Evolutionary conservation across 1,284 basidiomycete genomes (phyloP).

Genomic region (Pterulicium gracile): DNA sequence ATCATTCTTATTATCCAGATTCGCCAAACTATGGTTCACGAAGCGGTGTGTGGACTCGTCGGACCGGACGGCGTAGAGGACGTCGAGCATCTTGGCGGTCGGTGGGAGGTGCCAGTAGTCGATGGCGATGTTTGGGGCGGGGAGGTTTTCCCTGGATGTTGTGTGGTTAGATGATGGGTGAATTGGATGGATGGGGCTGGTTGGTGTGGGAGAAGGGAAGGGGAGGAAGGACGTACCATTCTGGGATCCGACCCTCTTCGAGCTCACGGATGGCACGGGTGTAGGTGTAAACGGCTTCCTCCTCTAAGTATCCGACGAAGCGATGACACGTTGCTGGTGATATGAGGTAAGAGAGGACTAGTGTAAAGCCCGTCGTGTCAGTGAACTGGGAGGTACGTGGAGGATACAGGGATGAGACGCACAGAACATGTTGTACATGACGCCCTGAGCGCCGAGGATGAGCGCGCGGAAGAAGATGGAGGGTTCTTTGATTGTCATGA

Average conservation of each 20-base stretch:
- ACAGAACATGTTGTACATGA: constrained; percentile 91
- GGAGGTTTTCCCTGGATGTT: constrained; percentile 34
- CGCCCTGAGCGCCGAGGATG: constrained; percentile 80
- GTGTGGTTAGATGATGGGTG: constrained; percentile 2
- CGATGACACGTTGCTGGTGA: constrained; percentile 84
- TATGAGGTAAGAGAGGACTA: constrained; percentile 74
- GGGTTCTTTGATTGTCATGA: constrained; percentile 79
- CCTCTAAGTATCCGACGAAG: constrained; percentile 92
- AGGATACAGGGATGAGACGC: constrained; percentile 18
- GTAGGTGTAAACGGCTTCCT: constrained; percentile 89
- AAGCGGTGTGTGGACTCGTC: constrained; percentile 92
- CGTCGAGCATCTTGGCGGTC: constrained; percentile 75
- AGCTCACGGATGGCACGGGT: constrained; percentile 79
- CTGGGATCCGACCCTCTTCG: constrained; percentile 77
- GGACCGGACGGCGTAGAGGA: constrained; percentile 83
- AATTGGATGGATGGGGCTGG: constrained; percentile 3
- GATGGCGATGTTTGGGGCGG: constrained; percentile 84
- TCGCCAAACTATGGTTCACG: constrained; percentile 88
- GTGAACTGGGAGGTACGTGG: constrained; percentile 10
- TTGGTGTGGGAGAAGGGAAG: too few species aligned
- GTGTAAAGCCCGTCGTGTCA: constrained; percentile 7
- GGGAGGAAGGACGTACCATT: constrained; percentile 65
- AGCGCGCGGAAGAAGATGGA: constrained; percentile 70
- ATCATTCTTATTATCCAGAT: constrained; percentile 66
- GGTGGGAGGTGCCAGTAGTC: constrained; percentile 84